phyloP scores from a whole-genome alignment of 148 eudicot species.

The Chenopodium suecicum region DNA sequence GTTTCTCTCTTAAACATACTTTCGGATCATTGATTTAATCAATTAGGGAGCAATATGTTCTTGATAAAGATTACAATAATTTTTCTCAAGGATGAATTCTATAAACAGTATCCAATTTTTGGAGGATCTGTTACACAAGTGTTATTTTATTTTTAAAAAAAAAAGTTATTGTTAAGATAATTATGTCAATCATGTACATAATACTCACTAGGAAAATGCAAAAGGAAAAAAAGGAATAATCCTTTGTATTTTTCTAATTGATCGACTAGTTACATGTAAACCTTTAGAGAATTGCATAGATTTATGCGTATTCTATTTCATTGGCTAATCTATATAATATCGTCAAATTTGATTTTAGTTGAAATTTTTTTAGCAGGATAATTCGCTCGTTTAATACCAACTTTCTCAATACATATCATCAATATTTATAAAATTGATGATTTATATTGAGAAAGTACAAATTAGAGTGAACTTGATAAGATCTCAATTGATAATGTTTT shows the following conservation, averaged over 20 bases:
- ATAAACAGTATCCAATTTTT: constrained; percentile 19
- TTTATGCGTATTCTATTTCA: background rate
- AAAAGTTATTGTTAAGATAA: background rate
- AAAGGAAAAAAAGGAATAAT: too few species aligned
- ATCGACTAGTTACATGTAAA: background rate
- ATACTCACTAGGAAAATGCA: background rate
- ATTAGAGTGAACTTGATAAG: too few species aligned
- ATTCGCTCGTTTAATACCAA: too few species aligned
- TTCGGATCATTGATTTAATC: constrained; percentile 26
- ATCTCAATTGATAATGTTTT: too few species aligned
- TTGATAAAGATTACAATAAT: background rate
- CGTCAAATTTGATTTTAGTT: background rate
- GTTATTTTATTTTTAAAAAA: background rate
- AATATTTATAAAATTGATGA: too few species aligned
- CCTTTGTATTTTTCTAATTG: background rate
- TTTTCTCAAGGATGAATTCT: background rate
- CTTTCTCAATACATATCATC: too few species aligned
- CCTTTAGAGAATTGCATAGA: background rate
- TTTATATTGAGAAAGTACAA: too few species aligned
- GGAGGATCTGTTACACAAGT: constrained; percentile 22
- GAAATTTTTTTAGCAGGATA: too few species aligned
- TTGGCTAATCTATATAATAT: background rate
- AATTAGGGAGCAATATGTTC: background rate
- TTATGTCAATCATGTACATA: constrained; percentile 9
- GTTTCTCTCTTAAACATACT: constrained; percentile 51